Evolutionary conservation across 495 filamentous ascomycete species (phyloP), one percentile per base, ranked within the genome.

Genomic region (Ramalina peruviana): DNA sequence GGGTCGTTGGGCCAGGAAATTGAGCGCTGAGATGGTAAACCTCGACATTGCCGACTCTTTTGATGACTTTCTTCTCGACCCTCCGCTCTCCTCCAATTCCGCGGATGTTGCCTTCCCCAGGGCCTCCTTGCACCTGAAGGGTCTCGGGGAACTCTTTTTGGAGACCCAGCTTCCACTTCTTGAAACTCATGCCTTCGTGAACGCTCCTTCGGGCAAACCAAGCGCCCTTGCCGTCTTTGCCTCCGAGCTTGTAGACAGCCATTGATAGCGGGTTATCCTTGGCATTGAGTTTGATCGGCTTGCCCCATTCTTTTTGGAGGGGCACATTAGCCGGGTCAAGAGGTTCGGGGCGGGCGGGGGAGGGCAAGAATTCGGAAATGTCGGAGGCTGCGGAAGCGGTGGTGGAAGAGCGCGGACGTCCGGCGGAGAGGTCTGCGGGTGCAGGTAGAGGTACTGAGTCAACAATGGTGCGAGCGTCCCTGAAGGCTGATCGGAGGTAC

Each of bases 161-260:
- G 0, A 70, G 52, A 0, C 67, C 67, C 1, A 74, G 48, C 52
- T 74, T 75, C 69, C 81, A 95, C 58, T 76, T 82, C 12, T 68
- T 64, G 60, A 93, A 97, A 1, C 77, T 67, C 19, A 92, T 59
- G 0, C 81, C 80, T 54, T 81, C 76, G 52, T 96, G 88, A 15
- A 96, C 71, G 56, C 86, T 94, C 25, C 87, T 71, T 49, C 92
- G 66, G 10, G 85, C 87, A 65, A 96, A 97, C 90, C 90, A 97
- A 3, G 79, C 71, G 0, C 90, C 92, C 43, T 81, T 81, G 3
- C 88, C 83, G 58, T 96, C 92, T 49, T 81, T 79, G 0, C 82
- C 79, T 0, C 69, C 62, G 23, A 92, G 68, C 60, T 93, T 96
- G 66, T 88, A 94, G 12, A 96, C 76, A 20, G 71, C 67, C 16